Evolutionary conservation across 2,329 filamentous ascomycete genomes (phyloP), one percentile per base, ranked within the genome.

Genomic region (Aphanocladium album): DNA sequence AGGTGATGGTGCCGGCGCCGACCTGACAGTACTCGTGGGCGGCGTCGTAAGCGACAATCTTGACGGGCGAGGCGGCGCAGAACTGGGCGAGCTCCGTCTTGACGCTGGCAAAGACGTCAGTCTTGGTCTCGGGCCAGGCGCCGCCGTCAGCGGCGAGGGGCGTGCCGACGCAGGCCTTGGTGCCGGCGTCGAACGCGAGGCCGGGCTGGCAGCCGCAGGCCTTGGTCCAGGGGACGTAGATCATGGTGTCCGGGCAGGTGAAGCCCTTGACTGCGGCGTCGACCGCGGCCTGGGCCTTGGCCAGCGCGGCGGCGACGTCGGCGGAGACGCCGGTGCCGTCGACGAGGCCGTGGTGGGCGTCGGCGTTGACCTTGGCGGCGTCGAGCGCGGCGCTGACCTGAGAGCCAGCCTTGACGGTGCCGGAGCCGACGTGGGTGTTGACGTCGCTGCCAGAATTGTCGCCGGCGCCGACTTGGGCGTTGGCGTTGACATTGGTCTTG

Each of bases 181-280:
- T 57, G 49, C 66, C 61, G 49, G 72, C 62, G 47, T 80, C 75
- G 62, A 73, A 74, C 59, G 71, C 68, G 68, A 76, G 72, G 61
- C 77, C 78, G 16, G 76, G 72, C 16, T 73, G 63, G 62, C 79
- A 79, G 17, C 78, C 68, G 69, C 80, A 81, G 35, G 77, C 60
- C 65, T 70, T 71, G 62, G 69, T 70, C 73, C 73, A 76, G 62
- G 70, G 68, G 67, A 69, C 71, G 70, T 76, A 76, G 65, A 55
- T 63, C 73, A 75, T 75, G 65, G 63, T 62, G 14, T 57, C 60
- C 39, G 73, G 73, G 68, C 73, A 76, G 43, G 60, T 60, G 69
- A 73, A 74, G 64, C 59, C 49, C 30, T 47, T 16, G 60, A 57
- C 50, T 19, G 60, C 46, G 50, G 52, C 51, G 37, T 64, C 41